Evolutionary conservation across 345 rosid genomes (phyloP), one percentile per base, ranked within the genome.

Genomic region (Populus ilicifolia): DNA sequence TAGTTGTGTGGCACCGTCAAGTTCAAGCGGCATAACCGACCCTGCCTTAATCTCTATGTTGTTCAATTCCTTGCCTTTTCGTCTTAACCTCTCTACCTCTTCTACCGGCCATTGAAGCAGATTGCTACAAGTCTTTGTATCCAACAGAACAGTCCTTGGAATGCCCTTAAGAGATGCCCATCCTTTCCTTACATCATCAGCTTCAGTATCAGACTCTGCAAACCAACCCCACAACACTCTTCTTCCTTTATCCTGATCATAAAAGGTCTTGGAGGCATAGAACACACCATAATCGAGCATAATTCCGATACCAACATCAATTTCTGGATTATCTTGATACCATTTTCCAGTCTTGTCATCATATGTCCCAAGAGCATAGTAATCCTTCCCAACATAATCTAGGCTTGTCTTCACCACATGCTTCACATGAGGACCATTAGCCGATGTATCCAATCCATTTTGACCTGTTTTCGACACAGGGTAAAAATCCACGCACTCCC

Each of bases 51-150:
- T 77, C 77, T 56, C 72, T 66, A 92, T 75, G 12, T 75, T 67
- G 44, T 87, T 56, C 48, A 91, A 94, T 38, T 86, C 85, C 30
- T 80, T 79, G 77, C 91, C 82, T 35, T 70, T 69, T 70, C 89
- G 63, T 74, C 98, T 90, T 85, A 94, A 84, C 41, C 86, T 87
- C 59, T 92, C 88, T 1, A 87, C 84, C 71, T 94, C 98, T 83
- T 88, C 86, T 17, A 90, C 94, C 13, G 98, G 98, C 97, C 97
- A 94, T 36, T 89, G 94, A 67, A 92, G 84, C 59, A 94, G 79
- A 80, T 89, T 89, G 35, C 78, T 84, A 5, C 90, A 85, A 0
- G 92, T 91, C 82, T 89, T 91, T 5, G 46, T 75, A 71, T 94
- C 98, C 39, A 90, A 77, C 13, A 75, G n/a, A 73, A 94, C 75